Percentiles rank a stretch among this genome's conserved stretches.
These are phyloP conservation scores for Fomitopsis pulvina DNA, from an alignment of 768 basidiomycete species.

Conservation along the genomic window DNA sequence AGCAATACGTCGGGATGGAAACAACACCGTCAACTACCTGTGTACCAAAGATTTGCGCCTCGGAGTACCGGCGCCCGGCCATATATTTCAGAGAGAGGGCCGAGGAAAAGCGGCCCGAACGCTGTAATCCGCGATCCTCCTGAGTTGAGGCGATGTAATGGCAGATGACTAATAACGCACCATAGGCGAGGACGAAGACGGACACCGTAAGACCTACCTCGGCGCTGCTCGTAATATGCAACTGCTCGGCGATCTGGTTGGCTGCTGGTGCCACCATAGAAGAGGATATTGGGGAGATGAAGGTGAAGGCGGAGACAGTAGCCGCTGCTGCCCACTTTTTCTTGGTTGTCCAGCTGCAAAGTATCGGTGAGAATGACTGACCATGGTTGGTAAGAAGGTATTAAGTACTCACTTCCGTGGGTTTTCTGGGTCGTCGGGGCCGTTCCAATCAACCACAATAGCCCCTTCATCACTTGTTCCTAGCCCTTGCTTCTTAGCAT, in stretches of 20 bases:
- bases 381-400: background rate
- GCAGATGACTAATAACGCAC: conserved; percentile 26
- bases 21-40: conserved; percentile 34
- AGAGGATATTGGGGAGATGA: conserved; percentile 47
- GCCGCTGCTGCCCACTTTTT: conserved; percentile 46
- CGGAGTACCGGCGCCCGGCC: conserved; percentile 61
- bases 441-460: conserved; percentile 29
- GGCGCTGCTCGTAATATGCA: conserved; percentile 45
- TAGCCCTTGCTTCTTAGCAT: conserved; percentile 1
- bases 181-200: conserved; percentile 54
- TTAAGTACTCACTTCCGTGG: conserved; percentile 28
- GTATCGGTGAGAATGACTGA: background rate
- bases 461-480: conserved; percentile 1
- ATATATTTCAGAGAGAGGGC: conserved; percentile 67
- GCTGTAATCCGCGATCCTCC: conserved; percentile 26
- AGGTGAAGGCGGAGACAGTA: conserved; percentile 20
- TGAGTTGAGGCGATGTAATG: conserved; percentile 16
- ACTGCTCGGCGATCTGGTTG: conserved; percentile 40
- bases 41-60: conserved; percentile 56
- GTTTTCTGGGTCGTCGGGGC: conserved; percentile 29
- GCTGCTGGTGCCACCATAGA: conserved; percentile 70
- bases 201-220: conserved; percentile 54
- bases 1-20: background rate
- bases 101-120: conserved; percentile 40
- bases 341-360: conserved; percentile 46